Base-by-base conservation (phyloP, 2,329 filamentous ascomycete genomes). In the Epichloe uncinata region DNA sequence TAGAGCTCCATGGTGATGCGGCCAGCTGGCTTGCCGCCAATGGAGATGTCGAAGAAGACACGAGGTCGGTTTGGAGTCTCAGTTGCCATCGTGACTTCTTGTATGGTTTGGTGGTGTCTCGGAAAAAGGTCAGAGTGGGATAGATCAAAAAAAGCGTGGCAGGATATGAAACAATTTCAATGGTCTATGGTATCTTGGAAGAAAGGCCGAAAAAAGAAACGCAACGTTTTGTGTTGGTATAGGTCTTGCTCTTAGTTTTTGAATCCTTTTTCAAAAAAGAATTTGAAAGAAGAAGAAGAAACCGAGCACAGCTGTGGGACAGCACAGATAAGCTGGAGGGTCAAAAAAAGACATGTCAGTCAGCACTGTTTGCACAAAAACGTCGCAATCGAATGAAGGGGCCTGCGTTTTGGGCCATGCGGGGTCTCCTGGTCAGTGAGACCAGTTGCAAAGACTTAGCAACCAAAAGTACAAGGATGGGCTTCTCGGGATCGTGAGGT, bases 41-140 rank as follows among this genome's bases (percentile, higher is more conserved):
- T 84, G 54, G 82, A 74, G 65, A 98, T 83, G 73, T 97, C 90
- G 68, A 98, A 96, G 74, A 84, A 98, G 71, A 95, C 90, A 60
- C 86, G 83, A 64, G 81, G 80, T 62, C 86, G 84, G 73, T 64
- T 57, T 61, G 71, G 71, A 59, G 68, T 62, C 13, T 61, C 57
- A 52, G 68, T 68, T 64, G 66, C 63, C 72, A 73, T 74, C 51
- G 54, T 59, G 58, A 49, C 12, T 38, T 50, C 26, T 41, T 44
- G 46, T 41, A 8, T 37, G 11, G 2, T 8, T 8, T n/a, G 18
- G 13, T 12, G 20, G 3, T 40, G 8, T 15, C n/a, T 45, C 30
- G n/a, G 34, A 42, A 35, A 16, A 6, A 42, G n/a, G 26, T 20
- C 12, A 16, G 5, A 22, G 18, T 37, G n/a, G 35, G 8, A 13